Base-by-base conservation (phyloP, 495 filamentous ascomycete species). In the Xylaria acuta region DNA sequence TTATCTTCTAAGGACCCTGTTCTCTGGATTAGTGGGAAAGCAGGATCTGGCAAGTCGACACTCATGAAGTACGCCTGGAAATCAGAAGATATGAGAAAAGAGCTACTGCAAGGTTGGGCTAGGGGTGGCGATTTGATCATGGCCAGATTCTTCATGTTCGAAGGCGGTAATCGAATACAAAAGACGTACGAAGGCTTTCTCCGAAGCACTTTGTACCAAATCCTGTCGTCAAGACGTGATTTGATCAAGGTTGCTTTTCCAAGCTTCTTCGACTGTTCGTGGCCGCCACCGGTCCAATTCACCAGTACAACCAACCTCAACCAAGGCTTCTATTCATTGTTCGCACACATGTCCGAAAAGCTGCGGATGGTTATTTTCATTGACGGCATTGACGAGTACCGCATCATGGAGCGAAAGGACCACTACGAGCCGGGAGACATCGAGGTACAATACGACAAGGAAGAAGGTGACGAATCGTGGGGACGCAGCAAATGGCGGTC, bases 111-210 rank as follows among this genome's bases (percentile, higher is more conserved):
- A 5, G 74, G 75, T 3, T 79, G 77, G 75, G 75, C 72, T 0
- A 65, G 36, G 3, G 75, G 70, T 0, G 73, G 73, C 53, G 70
- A 78, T 14, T 67, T 84, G 1, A 65, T 82, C 20, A 76, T 75
- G 59, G 76, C 77, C 5, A 69, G 68, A 27, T 82, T 81, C 69
- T 87, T 82, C 72, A 83, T 86, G 73, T 86, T 83, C 75, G 77
- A 81, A 64, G 74, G 76, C 7, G 85, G 84, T 1, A 81, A 72
- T 9, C 60, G 45, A 16, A 73, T 83, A 27, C 84, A 87, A 53
- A 85, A 80, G 59, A 81, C 82, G 0, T 79, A 82, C 69, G 72
- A 79, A 49, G 85, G 85, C 2, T 76, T 86, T 14, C 63, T 85
- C 1, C 74, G 81, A 7, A 78, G 79, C 12, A 58, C 85, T 3